Conservation (phyloP, 139 green algal genomes). For the Closterium sp. region DNA sequence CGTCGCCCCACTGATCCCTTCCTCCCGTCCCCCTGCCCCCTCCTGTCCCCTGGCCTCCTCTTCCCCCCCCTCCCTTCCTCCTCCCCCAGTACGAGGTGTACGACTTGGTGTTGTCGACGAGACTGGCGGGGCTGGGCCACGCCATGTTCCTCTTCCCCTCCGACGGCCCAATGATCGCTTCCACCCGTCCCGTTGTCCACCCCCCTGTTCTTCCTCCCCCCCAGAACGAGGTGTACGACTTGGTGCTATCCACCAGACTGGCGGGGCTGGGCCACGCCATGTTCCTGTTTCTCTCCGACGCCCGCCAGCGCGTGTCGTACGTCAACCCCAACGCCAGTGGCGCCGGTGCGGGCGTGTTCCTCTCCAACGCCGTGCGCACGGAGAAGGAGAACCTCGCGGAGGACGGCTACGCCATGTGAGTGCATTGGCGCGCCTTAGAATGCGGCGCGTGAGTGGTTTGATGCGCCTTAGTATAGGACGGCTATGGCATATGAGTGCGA, state of each 20-base stretch:
- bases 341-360: constrained; percentile 30
- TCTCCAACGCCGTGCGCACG: constrained; percentile 24
- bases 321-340: constrained; percentile 43
- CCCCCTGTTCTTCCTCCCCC: neutral
- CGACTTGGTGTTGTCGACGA: constrained; percentile 41
- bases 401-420: constrained; percentile 25
- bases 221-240: constrained; percentile 43
- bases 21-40: too few species aligned
- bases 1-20: neutral
- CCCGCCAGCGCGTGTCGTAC: constrained; percentile 32
- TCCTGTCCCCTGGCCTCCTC: too few species aligned
- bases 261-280: constrained; percentile 42
- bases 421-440: too few species aligned
- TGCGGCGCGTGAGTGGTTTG: too few species aligned
- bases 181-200: too few species aligned
- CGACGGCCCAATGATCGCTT: neutral
- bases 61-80: too few species aligned
- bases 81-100: constrained; percentile 39
- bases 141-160: constrained; percentile 27
- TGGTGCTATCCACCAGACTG: constrained; percentile 36
- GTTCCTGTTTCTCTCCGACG: constrained; percentile 36
- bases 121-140: constrained; percentile 30
- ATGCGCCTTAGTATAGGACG: too few species aligned
- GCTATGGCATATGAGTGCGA: too few species aligned
- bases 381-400: constrained; percentile 27